Conservation (phyloP, 495 filamentous ascomycete species). For the Podospora conica region DNA sequence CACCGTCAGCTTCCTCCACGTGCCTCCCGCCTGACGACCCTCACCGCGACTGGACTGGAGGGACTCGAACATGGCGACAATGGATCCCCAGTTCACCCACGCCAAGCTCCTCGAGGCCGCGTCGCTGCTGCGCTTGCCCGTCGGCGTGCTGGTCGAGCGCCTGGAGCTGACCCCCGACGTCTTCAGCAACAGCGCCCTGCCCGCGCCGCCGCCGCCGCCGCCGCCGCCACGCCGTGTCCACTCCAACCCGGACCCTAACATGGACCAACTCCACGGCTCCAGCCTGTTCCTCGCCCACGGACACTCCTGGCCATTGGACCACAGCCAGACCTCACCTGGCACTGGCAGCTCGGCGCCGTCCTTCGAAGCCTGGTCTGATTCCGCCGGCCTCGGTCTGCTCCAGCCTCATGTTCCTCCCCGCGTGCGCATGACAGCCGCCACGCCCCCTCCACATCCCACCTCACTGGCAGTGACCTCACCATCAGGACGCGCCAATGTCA, state of each 20-base stretch:
- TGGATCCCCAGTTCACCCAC: conserved; percentile 14
- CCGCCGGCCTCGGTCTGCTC: not conserved
- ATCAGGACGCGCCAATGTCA: not conserved
- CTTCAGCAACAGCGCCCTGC: not conserved
- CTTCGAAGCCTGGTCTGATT: not conserved
- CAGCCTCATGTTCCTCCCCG: not conserved
- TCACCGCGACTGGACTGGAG: not conserved
- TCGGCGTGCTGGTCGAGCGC: conserved; percentile 10
- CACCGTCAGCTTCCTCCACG: not conserved
- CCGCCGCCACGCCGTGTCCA: not conserved
- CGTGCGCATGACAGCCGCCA: not conserved
- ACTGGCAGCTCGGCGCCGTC: not conserved
- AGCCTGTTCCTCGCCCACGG: not conserved
- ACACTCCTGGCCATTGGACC: not conserved
- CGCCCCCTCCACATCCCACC: not conserved
- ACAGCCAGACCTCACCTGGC: not conserved
- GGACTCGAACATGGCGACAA: not conserved
- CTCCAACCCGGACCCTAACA: not conserved
- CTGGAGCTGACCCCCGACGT: conserved; percentile 10
- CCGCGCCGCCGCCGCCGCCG: not conserved
- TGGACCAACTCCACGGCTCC: not conserved
- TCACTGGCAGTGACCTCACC: too few relatives aligned
- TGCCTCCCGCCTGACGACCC: not conserved
- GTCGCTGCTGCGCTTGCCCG: conserved; percentile 10
- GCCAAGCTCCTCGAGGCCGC: conserved; percentile 13